Evolutionary conservation across 1,139 yeast species (phyloP).

Genomic region (Yamadazyma trypodendri): DNA sequence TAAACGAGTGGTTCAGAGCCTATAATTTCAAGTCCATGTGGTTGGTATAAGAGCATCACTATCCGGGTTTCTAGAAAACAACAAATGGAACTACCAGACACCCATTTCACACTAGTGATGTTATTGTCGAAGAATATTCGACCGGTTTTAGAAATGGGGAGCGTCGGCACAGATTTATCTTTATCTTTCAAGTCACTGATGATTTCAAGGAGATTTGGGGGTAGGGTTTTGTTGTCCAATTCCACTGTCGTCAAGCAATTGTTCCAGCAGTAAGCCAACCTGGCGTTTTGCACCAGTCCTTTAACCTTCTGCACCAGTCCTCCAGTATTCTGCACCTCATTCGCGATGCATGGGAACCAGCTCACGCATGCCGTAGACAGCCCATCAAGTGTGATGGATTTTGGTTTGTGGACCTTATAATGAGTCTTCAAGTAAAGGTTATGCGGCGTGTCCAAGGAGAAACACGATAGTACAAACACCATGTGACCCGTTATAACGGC

Average conservation of each 20-base stretch:
- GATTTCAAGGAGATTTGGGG: constrained; percentile 25
- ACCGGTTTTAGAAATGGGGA: constrained; percentile 46
- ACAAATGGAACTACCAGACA: constrained; percentile 48
- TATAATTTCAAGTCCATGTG: constrained; percentile 1
- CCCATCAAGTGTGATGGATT: constrained; percentile 16
- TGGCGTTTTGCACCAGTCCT: constrained; percentile 41
- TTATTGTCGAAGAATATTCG: constrained; percentile 27
- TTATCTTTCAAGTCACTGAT: constrained; percentile 40
- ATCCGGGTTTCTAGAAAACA: constrained; percentile 16
- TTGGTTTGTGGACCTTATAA: constrained; percentile 50
- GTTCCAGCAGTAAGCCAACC: constrained; percentile 68
- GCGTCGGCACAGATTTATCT: constrained; percentile 33
- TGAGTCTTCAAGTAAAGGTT: constrained; percentile 43
- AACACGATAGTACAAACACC: constrained; percentile 54
- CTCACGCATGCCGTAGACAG: constrained; percentile 42
- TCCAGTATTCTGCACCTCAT: constrained; percentile 18
- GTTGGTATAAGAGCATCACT: constrained; percentile 5
- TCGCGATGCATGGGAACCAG: constrained; percentile 55
- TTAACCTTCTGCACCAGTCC: no score
- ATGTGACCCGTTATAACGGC: constrained; percentile 59
- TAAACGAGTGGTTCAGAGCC: constrained; percentile 6
- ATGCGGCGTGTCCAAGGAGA: constrained; percentile 43
- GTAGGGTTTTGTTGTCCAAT: constrained; percentile 32
- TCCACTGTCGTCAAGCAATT: constrained; percentile 58
- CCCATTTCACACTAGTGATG: constrained; percentile 61